Evolutionary conservation across 257 asterid species (phyloP), one percentile per base, ranked within the genome.

Genomic region (Solanum arcanum): DNA sequence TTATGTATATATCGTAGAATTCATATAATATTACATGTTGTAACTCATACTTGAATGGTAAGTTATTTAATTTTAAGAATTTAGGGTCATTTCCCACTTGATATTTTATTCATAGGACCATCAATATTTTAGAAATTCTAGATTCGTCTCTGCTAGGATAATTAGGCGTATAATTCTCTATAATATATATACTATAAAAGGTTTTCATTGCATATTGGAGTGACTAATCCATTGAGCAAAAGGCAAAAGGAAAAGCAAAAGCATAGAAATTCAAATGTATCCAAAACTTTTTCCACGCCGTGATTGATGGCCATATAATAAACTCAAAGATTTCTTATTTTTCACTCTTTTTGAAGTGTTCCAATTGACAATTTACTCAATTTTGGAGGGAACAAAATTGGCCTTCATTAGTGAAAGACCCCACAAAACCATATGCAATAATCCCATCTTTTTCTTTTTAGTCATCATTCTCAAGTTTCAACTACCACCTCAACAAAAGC

Each of bases 251-350:
- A 81, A 49, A 81, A 81, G 46, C 31, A 81, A 81, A 81, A 49
- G 85, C 84, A 27, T 27, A 78, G 12, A 27, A 27, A 59, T 20
- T 59, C 66, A 3, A 81, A 11, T 29, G 15, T 10, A 49, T 52
- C 60, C 59, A 39, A 70, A 56, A 18, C 78, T 88, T 88, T 84
- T 73, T 52, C 85, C 86, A 68, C 13, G 41, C 88, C 91, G 87
- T 91, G 91, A 91, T 89, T 89, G 88, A 89, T 84, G 93, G 87
- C 85, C 81, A 20, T 31, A 86, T 80, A 52, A 52, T 6, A 83
- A 62, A 33, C 66, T 84, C 14, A 68, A 33, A n/a, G 86, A 60
- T 91, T 89, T 87, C 92, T 88, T 89, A 85, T 69, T 87, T 75
- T 88, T 86, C 82, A 88, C 91, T 88, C 91, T n/a, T 49, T 37